phyloP scores from a whole-genome alignment of 2,329 filamentous ascomycete species.

The Macroventuria anomochaeta region DNA sequence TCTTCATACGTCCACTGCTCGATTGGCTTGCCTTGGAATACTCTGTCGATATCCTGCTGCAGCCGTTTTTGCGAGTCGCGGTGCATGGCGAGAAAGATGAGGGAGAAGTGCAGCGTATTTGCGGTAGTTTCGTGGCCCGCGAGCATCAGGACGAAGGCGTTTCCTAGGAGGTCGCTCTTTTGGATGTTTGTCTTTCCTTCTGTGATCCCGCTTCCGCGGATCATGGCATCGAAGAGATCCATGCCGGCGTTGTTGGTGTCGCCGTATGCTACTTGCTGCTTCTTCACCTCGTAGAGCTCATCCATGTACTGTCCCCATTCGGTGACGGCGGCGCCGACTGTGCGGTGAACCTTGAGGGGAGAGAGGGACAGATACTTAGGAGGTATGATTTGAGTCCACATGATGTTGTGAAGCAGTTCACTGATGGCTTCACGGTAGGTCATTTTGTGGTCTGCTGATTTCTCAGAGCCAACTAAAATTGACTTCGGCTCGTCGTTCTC shows the following conservation, averaged over 20 bases:
- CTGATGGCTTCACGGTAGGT: slow-evolving; percentile 70
- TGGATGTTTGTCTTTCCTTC: slow-evolving; percentile 42
- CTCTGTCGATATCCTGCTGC: slow-evolving; percentile 71
- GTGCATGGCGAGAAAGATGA: slow-evolving; percentile 72
- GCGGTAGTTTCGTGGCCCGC: slow-evolving; percentile 84
- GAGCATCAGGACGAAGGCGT: slow-evolving; percentile 68
- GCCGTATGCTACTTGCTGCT: slow-evolving; percentile 49
- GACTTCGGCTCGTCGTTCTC: slow-evolving; percentile 30
- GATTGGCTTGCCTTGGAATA: slow-evolving; percentile 66
- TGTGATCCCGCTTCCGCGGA: slow-evolving; percentile 43
- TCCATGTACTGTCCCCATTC: slow-evolving; percentile 75
- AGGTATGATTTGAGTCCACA: slow-evolving; percentile 67
- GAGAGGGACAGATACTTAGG: slow-evolving; percentile 61
- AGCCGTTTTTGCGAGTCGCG: slow-evolving; percentile 68
- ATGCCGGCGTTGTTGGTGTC: slow-evolving; percentile 51
- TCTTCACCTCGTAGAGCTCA: slow-evolving; percentile 70
- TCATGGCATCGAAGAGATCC: slow-evolving; percentile 62
- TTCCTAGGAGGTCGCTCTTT: slow-evolving; percentile 70
- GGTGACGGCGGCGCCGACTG: slow-evolving; percentile 61
- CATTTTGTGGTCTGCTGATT: slow-evolving; percentile 56
- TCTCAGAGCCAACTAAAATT: slow-evolving; percentile 42
- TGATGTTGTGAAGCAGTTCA: slow-evolving; percentile 66
- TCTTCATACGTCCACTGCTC: slow-evolving; percentile 74
- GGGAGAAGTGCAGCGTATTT: slow-evolving; percentile 73
- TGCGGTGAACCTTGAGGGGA: slow-evolving; percentile 56